Evolutionary conservation across 2,329 filamentous ascomycete species (phyloP).

Genomic region (Metarhizium robertsii): DNA sequence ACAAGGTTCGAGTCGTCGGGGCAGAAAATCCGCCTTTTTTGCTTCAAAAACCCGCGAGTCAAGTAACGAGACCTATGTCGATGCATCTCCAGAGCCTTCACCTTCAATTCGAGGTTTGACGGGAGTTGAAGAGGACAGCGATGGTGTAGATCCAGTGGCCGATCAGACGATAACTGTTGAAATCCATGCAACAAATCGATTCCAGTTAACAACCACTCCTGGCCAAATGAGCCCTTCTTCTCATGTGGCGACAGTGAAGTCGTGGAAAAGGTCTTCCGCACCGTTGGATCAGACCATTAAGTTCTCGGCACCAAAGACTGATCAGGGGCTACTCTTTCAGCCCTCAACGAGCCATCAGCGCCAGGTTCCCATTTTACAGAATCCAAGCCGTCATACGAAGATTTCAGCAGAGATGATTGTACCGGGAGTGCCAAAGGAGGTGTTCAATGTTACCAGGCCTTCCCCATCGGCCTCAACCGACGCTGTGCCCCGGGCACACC

Average conservation of each 20-base stretch:
- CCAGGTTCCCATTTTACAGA: background rate
- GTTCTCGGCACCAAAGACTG: background rate
- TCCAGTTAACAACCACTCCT: background rate
- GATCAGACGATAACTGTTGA: background rate
- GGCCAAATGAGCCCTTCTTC: background rate
- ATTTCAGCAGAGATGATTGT: background rate
- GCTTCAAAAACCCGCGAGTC: constrained; percentile 1
- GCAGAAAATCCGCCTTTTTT: constrained; percentile 6
- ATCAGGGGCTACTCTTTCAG: constrained; percentile 3
- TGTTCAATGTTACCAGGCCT: background rate
- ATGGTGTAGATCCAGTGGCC: background rate
- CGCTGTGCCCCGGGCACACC: background rate
- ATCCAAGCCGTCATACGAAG: background rate
- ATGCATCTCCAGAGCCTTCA: background rate
- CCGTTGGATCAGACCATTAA: background rate
- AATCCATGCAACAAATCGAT: background rate
- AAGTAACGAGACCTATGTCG: background rate
- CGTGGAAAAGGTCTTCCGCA: constrained; percentile 1
- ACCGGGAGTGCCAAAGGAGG: background rate
- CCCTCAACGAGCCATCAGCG: background rate
- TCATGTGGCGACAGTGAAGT: constrained; percentile 1
- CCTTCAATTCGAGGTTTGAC: background rate
- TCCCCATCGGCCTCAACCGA: background rate
- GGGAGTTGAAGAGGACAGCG: background rate
- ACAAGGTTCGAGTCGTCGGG: constrained; percentile 9